phyloP scores from a whole-genome alignment of 108 stramenopile genomes.

The Phaeodactylum tricornutum region DNA sequence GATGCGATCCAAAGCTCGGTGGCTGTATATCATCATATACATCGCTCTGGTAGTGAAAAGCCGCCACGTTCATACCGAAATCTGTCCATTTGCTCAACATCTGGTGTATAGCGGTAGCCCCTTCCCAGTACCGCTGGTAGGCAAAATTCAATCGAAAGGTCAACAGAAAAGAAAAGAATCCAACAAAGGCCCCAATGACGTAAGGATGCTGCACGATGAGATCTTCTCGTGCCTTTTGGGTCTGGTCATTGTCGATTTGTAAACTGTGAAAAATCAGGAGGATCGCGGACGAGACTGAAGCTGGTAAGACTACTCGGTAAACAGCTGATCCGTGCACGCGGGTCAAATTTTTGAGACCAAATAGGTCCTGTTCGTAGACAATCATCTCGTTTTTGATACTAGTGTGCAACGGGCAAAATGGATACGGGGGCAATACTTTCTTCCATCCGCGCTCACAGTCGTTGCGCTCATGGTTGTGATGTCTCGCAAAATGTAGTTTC shows the following conservation, averaged over 20 bases:
- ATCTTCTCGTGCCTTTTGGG: too few species aligned
- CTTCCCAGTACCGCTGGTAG: slow-evolving; percentile 55
- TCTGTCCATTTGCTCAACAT: slow-evolving; percentile 76
- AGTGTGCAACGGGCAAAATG: too few species aligned
- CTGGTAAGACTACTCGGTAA: slow-evolving; percentile 28
- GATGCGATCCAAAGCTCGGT: slow-evolving; percentile 56
- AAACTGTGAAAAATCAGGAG: slow-evolving; percentile 9
- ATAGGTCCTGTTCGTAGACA: slow-evolving; percentile 13
- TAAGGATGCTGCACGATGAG: slow-evolving; percentile 22
- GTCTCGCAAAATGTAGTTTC: too few species aligned
- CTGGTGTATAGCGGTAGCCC: slow-evolving; percentile 43
- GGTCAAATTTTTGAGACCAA: slow-evolving; percentile 18
- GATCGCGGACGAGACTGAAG: slow-evolving; percentile 17
- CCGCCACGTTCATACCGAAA: slow-evolving; percentile 42
- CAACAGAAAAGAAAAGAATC: slow-evolving; percentile 34
- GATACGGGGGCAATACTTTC: too few species aligned
- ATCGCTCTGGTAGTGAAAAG: slow-evolving; percentile 53
- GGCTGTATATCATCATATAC: slow-evolving; percentile 39
- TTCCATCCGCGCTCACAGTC: too few species aligned
- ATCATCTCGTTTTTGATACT: too few species aligned
- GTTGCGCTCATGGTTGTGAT: too few species aligned
- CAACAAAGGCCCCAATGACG: slow-evolving; percentile 22
- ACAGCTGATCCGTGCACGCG: slow-evolving; percentile 39
- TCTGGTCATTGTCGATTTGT: not conserved
- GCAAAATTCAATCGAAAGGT: slow-evolving; percentile 41